phyloP scores from a whole-genome alignment of 805 yeast genomes.

The Schwanniomyces yamadae region DNA sequence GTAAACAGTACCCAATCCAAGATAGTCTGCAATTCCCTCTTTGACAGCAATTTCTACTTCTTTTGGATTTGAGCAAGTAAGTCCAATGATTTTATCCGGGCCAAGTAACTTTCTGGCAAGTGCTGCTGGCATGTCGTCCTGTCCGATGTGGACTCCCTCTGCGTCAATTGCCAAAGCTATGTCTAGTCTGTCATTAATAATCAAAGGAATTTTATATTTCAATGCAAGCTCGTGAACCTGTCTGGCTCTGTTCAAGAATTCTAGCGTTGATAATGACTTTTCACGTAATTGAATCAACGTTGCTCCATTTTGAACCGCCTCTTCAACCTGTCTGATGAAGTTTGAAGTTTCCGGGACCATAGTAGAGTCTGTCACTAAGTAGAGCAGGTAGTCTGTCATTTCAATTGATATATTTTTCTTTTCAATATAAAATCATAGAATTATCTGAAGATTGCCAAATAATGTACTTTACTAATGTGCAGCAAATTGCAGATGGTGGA shows the following conservation, averaged over 20 bases:
- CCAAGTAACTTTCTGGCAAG: slow-evolving; percentile 67
- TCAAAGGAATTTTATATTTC: slow-evolving; percentile 62
- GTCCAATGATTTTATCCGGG: slow-evolving; percentile 72
- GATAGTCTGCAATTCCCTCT: slow-evolving; percentile 63
- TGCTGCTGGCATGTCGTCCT: slow-evolving; percentile 73
- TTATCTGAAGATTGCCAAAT: too few species aligned
- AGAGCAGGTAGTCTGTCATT: slow-evolving; percentile 55
- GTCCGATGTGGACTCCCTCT: slow-evolving; percentile 92
- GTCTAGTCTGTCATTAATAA: slow-evolving; percentile 84
- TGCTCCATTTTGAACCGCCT: slow-evolving; percentile 67
- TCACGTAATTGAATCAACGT: slow-evolving; percentile 85
- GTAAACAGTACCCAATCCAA: slow-evolving; percentile 82
- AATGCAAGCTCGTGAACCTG: slow-evolving; percentile 62
- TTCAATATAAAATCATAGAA: background rate
- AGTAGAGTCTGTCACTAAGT: slow-evolving; percentile 77
- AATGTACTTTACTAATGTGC: too few species aligned
- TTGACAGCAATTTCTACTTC: slow-evolving; percentile 55
- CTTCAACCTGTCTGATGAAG: slow-evolving; percentile 60
- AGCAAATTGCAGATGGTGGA: too few species aligned
- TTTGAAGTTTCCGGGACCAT: slow-evolving; percentile 58
- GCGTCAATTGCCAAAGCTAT: slow-evolving; percentile 88
- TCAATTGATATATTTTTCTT: background rate
- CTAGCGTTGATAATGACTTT: slow-evolving; percentile 65
- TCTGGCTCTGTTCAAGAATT: slow-evolving; percentile 61
- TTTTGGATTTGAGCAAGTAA: slow-evolving; percentile 60